These are phyloP conservation scores for Globisporangium recalcitrans DNA, from an alignment of 352 stramenopile genomes.

Conservation along the genomic window DNA sequence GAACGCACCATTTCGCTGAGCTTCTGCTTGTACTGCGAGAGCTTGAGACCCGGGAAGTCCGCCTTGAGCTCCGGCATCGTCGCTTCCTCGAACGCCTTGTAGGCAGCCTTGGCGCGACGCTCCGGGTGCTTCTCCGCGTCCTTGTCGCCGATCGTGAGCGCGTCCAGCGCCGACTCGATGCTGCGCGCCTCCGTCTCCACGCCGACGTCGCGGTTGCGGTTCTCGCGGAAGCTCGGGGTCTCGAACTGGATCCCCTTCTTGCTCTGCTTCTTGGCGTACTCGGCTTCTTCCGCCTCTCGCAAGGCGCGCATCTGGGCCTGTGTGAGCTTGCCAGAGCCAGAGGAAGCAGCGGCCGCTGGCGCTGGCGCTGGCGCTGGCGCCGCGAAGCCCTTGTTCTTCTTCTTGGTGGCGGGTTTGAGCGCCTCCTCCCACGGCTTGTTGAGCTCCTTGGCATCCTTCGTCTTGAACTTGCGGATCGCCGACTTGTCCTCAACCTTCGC, in stretches of 20 bases:
- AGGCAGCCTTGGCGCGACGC: background rate
- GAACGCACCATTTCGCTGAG: background rate
- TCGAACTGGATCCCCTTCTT: background rate
- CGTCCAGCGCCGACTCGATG: background rate
- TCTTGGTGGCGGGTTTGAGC: background rate
- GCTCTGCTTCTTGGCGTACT: background rate
- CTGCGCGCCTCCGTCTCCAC: background rate
- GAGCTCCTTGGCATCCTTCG: background rate
- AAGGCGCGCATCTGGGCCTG: background rate
- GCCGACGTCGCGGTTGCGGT: background rate
- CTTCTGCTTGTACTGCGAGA: conserved; percentile 1
- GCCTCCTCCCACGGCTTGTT: background rate
- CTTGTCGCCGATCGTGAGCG: background rate
- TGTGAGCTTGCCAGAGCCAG: background rate
- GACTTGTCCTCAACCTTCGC: background rate
- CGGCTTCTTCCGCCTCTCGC: background rate
- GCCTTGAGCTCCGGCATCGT: background rate
- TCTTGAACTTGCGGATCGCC: background rate
- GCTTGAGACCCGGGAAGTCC: background rate
- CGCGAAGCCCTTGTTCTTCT: background rate
- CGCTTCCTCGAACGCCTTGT: background rate
- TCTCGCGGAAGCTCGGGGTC: background rate
- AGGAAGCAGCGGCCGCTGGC: background rate
- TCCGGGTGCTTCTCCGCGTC: background rate
- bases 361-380: background rate